These are phyloP conservation scores for Alternaria arborescens DNA, from an alignment of 2,329 filamentous ascomycete species.

Conservation along the genomic window DNA sequence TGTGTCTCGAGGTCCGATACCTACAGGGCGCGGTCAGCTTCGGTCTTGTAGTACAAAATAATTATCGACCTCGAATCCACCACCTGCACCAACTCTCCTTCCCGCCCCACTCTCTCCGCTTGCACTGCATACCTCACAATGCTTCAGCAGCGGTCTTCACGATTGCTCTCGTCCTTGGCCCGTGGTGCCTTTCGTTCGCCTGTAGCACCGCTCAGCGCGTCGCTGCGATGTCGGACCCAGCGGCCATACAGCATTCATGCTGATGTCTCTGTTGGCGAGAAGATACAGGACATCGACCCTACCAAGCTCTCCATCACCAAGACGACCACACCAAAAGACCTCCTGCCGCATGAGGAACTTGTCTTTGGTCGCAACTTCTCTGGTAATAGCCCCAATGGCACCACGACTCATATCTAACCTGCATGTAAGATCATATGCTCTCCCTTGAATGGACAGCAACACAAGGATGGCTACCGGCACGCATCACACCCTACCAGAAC, in stretches of 20 bases:
- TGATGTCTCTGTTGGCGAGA: constrained; percentile 57
- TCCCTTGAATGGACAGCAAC: constrained; percentile 89
- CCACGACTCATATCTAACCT: constrained; percentile 25
- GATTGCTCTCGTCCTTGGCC: constrained; percentile 45
- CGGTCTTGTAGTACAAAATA: constrained; percentile 36
- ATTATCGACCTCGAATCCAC: constrained; percentile 21
- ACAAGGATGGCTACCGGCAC: constrained; percentile 82
- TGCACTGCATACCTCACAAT: constrained; percentile 36
- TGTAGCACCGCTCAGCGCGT: constrained; percentile 48
- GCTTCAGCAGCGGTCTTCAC: constrained; percentile 48
- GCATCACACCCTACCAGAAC: constrained; percentile 94
- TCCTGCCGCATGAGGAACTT: constrained; percentile 79
- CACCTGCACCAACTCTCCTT: constrained; percentile 17
- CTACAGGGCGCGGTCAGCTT: constrained; percentile 35
- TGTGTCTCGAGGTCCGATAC: constrained; percentile 22
- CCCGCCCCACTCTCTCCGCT: constrained; percentile 13
- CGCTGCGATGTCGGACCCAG: constrained; percentile 56
- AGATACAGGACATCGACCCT: constrained; percentile 76
- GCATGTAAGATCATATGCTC: constrained; percentile 86
- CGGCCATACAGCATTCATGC: constrained; percentile 60
- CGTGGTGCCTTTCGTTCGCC: constrained; percentile 38
- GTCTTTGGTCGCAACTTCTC: constrained; percentile 93
- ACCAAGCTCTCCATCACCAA: constrained; percentile 77
- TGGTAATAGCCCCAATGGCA: constrained; percentile 60
- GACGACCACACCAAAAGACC: constrained; percentile 76